Evolutionary conservation across 257 asterid species (phyloP).

Genomic region (Penstemon eatonii): DNA sequence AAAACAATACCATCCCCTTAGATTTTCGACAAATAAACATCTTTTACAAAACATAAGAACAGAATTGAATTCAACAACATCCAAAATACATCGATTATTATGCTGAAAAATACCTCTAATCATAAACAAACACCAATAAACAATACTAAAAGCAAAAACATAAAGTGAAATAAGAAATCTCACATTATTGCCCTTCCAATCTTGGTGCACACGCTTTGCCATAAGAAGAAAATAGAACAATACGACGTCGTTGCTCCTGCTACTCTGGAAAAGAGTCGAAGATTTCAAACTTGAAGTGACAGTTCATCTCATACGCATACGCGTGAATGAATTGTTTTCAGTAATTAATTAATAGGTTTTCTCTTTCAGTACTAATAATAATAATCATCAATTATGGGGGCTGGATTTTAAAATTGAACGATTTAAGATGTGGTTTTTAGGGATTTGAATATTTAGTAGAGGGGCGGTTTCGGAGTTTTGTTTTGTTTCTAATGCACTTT

Average conservation of each 20-base stretch:
- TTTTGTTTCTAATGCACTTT: background rate
- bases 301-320: constrained; percentile 40
- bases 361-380: constrained; percentile 13
- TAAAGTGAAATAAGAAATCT: constrained; percentile 34
- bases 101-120: constrained; percentile 9
- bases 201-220: constrained; percentile 94
- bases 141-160: background rate
- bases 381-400: constrained; percentile 29
- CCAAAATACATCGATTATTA: constrained; percentile 5
- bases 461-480: constrained; percentile 28
- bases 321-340: constrained; percentile 21
- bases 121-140: background rate
- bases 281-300: constrained; percentile 49
- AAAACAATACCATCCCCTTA: constrained; percentile 8
- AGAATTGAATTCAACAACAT: constrained; percentile 16
- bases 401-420: constrained; percentile 32
- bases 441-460: constrained; percentile 40
- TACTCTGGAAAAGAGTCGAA: constrained; percentile 59
- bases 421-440: constrained; percentile 38
- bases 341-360: constrained; percentile 27
- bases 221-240: constrained; percentile 33
- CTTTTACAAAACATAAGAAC: background rate
- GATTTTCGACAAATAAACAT: background rate
- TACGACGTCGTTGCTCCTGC: constrained; percentile 30
- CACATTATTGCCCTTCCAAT: constrained; percentile 97